A percentile compares a stretch with the other conserved stretches of the same genome.
Conservation (phyloP, 305 asterid species). For the Rubia balearica region DNA sequence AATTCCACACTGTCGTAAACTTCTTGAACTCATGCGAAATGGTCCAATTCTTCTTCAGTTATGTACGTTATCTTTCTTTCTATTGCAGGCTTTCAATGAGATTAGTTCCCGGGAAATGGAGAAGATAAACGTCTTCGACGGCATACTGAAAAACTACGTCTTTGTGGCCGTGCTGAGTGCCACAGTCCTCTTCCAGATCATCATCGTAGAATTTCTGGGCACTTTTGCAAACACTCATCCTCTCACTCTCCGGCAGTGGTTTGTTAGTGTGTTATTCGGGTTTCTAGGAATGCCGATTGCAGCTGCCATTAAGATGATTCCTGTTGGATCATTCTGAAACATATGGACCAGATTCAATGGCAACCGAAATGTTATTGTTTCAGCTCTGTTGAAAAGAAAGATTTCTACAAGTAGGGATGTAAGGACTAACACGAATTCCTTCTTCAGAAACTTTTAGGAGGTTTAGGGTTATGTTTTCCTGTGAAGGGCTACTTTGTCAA, state of each 20-base stretch:
- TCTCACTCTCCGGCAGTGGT: conserved; percentile 81
- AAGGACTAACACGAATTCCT: conserved; percentile 12
- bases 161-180: conserved; percentile 63
- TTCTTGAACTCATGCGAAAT: too few species aligned
- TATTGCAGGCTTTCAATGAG: conserved; percentile 84
- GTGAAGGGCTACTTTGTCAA: neutral
- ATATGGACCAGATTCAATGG: neutral
- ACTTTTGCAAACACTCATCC: conserved; percentile 77
- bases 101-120: conserved; percentile 96
- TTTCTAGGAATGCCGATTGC: conserved; percentile 92
- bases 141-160: conserved; percentile 74
- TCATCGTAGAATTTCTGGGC: conserved; percentile 79
- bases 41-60: neutral
- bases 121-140: conserved; percentile 75
- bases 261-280: conserved; percentile 56
- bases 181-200: conserved; percentile 71
- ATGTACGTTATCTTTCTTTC: neutral
- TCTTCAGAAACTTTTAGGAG: conserved; percentile 2
- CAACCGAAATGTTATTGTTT: neutral
- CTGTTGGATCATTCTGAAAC: conserved; percentile 56
- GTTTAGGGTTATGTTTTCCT: conserved; percentile 1
- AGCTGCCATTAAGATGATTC: conserved; percentile 85
- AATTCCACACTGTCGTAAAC: neutral
- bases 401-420: conserved; percentile 1
- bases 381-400: neutral